Evolutionary conservation across 352 stramenopile genomes (phyloP).

Genomic region (Globisporangium irregulare): DNA sequence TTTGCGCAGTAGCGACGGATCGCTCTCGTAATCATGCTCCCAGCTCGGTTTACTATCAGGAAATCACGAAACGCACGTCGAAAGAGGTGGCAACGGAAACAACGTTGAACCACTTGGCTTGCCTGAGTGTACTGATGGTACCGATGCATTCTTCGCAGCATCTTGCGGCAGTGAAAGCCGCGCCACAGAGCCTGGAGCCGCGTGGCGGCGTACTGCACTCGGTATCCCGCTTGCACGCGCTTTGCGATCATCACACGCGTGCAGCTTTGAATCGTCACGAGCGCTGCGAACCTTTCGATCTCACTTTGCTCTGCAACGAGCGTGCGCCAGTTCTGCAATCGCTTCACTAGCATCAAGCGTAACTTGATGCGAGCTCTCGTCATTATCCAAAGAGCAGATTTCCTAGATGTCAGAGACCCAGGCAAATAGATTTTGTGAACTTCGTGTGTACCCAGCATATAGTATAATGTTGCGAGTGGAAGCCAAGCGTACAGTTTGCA

Average conservation of each 20-base stretch:
- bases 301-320: conserved; percentile 23
- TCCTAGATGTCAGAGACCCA: conserved; percentile 25
- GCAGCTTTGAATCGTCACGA: conserved; percentile 57
- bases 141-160: conserved; percentile 31
- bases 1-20: conserved; percentile 37
- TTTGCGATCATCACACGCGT: conserved; percentile 29
- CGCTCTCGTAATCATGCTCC: conserved; percentile 33
- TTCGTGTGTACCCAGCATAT: too few relatives aligned
- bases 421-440: too few relatives aligned
- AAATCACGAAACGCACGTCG: conserved; percentile 29
- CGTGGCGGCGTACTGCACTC: conserved; percentile 28
- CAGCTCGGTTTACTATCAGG: conserved; percentile 30
- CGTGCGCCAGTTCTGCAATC: conserved; percentile 36
- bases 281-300: conserved; percentile 40
- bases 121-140: conserved; percentile 37
- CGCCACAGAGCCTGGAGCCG: conserved; percentile 46
- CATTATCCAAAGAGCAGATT: conserved; percentile 41
- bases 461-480: too few relatives aligned
- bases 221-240: conserved; percentile 18
- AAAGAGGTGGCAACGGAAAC: conserved; percentile 36
- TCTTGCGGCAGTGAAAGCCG: conserved; percentile 45
- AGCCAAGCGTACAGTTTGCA: conserved; percentile 38
- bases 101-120: conserved; percentile 32
- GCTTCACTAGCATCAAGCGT: conserved; percentile 18
- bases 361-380: conserved; percentile 30